A percentile compares a stretch with the other conserved stretches of the same genome.
phyloP scores from a whole-genome alignment of 345 rosid species.

The Streptanthus diversifolius region DNA sequence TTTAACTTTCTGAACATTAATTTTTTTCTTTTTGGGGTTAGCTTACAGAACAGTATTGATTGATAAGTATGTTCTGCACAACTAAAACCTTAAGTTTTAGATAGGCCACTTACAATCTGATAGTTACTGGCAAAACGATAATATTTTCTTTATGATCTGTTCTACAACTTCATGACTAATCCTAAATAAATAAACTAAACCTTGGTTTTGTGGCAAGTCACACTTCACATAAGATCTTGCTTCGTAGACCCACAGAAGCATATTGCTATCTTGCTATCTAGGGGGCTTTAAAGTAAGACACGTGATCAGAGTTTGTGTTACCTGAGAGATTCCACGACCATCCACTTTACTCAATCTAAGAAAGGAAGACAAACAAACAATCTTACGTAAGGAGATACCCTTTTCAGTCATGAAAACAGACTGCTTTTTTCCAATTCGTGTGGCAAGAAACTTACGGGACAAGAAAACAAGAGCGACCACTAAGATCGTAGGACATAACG shows the following conservation, averaged over 20 bases:
- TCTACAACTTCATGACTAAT: not conserved
- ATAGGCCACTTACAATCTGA: not conserved
- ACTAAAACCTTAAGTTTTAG: not conserved
- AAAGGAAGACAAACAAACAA: conserved; percentile 8
- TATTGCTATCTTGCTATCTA: not conserved
- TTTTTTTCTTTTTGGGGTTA: not conserved
- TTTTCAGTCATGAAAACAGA: conserved; percentile 28
- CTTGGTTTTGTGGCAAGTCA: not conserved
- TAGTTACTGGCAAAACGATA: not conserved
- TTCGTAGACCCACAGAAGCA: not conserved
- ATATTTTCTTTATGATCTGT: not conserved
- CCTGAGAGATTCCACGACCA: not conserved
- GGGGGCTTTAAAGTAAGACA: not conserved
- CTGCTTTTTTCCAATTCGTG: not conserved
- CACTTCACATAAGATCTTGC: not conserved
- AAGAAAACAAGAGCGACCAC: conserved; percentile 20
- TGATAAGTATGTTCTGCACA: no score
- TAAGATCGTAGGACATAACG: not conserved
- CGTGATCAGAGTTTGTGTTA: not conserved
- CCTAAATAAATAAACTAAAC: not conserved
- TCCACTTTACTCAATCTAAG: not conserved
- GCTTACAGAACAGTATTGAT: not conserved
- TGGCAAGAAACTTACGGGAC: conserved; percentile 1
- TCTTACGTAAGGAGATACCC: not conserved
- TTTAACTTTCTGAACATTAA: not conserved